phyloP scores from a whole-genome alignment of 208 protist species.

The Phytomonas francai region DNA sequence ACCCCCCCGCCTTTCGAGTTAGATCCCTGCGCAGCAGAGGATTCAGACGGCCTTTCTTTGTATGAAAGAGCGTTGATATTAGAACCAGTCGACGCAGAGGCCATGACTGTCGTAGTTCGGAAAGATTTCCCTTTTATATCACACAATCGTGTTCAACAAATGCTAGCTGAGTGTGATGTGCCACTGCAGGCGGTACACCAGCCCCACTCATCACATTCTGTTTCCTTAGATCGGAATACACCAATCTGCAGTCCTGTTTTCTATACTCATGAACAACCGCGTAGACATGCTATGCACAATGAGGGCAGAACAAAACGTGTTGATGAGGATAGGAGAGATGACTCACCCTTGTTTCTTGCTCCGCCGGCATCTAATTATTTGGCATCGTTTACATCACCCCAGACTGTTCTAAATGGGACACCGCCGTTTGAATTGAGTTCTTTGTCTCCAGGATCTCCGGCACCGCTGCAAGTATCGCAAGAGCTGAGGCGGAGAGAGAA shows the following conservation, averaged over 20 bases:
- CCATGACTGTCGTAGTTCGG: conserved; percentile 26
- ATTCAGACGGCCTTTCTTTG: conserved; percentile 2
- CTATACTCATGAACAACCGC: neutral
- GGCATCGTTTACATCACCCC: neutral
- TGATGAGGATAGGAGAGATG: neutral
- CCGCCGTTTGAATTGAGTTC: neutral
- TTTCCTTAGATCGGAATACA: neutral
- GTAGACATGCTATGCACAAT: neutral
- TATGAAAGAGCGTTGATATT: conserved; percentile 60
- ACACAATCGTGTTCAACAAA: conserved; percentile 31
- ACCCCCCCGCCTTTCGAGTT: neutral
- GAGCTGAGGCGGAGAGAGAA: conserved; percentile 25
- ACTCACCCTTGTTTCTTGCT: neutral
- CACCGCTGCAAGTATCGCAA: conserved; percentile 11
- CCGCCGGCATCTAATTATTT: neutral
- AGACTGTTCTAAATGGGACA: neutral
- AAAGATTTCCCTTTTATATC: conserved; percentile 51
- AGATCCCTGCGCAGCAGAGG: neutral
- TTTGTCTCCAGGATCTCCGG: neutral
- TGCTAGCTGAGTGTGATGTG: conserved; percentile 50
- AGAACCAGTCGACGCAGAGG: conserved; percentile 46
- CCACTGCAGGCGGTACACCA: conserved; percentile 20
- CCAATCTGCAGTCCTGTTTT: neutral
- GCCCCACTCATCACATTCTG: neutral
- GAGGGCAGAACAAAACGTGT: neutral